Conservation (phyloP, 495 filamentous ascomycete species). For the Aspergillus mulundensis region DNA sequence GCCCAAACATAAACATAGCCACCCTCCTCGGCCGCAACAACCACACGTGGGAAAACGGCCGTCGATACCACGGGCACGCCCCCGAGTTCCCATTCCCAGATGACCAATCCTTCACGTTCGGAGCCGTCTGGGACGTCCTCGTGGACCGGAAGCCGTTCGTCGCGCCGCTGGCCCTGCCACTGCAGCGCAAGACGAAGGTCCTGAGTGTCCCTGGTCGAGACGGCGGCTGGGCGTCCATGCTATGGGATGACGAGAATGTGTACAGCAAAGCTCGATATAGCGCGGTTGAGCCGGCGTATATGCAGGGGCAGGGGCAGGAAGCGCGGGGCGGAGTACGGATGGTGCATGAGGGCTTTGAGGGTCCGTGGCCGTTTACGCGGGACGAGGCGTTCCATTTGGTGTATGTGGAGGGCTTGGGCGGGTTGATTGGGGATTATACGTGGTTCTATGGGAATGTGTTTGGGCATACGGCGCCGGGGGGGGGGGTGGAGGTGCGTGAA, state of each 20-base stretch:
- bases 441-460: conserved; percentile 1
- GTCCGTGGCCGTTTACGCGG: conserved; percentile 5
- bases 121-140: not conserved
- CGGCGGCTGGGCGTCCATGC: too few species aligned
- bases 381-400: conserved; percentile 11
- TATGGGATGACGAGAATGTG: too few species aligned
- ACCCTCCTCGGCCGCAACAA: conserved; percentile 1
- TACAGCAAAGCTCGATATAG: not conserved
- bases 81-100: conserved; percentile 7
- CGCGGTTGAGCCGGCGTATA: not conserved
- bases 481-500: conserved; percentile 8
- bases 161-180: not conserved
- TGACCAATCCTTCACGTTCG: not conserved
- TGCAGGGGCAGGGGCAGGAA: too few species aligned
- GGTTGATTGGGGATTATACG: conserved; percentile 1
- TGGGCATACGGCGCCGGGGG: conserved; percentile 4
- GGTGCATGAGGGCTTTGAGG: not conserved
- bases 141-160: not conserved
- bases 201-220: not conserved
- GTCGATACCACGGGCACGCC: conserved; percentile 5
- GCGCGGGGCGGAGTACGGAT: not conserved
- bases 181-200: not conserved
- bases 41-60: conserved; percentile 11
- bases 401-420: not conserved
- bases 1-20: too few species aligned